These are phyloP conservation scores for Ilyonectria destructans DNA, from an alignment of 2,329 filamentous ascomycete species.

Conservation along the genomic window DNA sequence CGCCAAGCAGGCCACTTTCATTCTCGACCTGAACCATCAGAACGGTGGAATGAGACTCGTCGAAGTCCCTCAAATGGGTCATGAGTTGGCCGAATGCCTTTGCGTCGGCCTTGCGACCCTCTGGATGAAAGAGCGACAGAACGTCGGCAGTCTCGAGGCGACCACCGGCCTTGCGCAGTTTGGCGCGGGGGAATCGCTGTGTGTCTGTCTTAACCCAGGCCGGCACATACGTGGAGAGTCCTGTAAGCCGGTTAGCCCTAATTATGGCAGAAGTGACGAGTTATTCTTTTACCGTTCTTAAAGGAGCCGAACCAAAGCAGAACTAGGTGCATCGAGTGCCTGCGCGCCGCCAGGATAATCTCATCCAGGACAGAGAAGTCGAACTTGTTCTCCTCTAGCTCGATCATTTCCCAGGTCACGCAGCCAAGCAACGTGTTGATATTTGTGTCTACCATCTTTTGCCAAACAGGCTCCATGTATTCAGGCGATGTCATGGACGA, in stretches of 20 bases:
- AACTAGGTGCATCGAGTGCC: slow-evolving; percentile 46
- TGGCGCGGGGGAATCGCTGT: slow-evolving; percentile 46
- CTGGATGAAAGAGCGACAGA: slow-evolving; percentile 44
- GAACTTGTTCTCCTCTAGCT: slow-evolving; percentile 53
- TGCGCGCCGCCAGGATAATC: slow-evolving; percentile 50
- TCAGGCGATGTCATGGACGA: slow-evolving; percentile 50
- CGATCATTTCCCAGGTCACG: slow-evolving; percentile 56
- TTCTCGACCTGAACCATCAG: slow-evolving; percentile 71
- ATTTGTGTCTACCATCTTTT: slow-evolving; percentile 48
- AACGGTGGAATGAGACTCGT: slow-evolving; percentile 59
- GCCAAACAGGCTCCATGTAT: slow-evolving; percentile 51
- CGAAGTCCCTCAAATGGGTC: slow-evolving; percentile 56
- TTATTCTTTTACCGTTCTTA: slow-evolving; percentile 48
- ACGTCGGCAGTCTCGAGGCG: slow-evolving; percentile 47
- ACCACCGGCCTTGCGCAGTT: slow-evolving; percentile 50
- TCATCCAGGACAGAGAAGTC: slow-evolving; percentile 53
- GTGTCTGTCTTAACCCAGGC: slow-evolving; percentile 48
- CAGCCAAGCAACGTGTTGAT: slow-evolving; percentile 56
- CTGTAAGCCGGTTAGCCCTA: slow-evolving; percentile 24
- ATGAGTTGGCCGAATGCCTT: slow-evolving; percentile 52
- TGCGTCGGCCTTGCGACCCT: slow-evolving; percentile 29
- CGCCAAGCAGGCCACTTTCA: slow-evolving; percentile 64
- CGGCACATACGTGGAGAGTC: slow-evolving; percentile 48
- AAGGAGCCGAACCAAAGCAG: slow-evolving; percentile 53
- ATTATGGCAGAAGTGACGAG: background rate